Percentiles rank a stretch among this genome's conserved stretches.
Evolutionary conservation across 495 filamentous ascomycete genomes (phyloP).

Genomic region (Letharia columbiana): DNA sequence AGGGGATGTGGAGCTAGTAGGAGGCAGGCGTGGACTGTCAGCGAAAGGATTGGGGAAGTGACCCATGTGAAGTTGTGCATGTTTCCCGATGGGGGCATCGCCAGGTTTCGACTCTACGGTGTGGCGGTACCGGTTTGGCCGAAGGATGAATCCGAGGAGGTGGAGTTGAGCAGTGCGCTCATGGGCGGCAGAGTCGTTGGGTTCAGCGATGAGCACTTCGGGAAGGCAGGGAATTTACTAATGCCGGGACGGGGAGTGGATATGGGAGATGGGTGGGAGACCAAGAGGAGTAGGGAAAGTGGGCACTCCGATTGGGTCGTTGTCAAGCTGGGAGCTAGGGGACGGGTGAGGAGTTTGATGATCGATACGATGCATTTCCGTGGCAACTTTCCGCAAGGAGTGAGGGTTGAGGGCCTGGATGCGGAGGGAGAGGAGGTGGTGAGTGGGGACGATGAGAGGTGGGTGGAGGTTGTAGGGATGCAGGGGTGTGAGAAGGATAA

Average conservation of each 20-base stretch:
- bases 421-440: slow-evolving; percentile 49
- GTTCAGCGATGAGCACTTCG: slow-evolving; percentile 82
- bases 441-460: slow-evolving; percentile 51
- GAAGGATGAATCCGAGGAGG: slow-evolving; percentile 47
- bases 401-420: slow-evolving; percentile 53
- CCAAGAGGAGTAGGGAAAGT: slow-evolving; percentile 62
- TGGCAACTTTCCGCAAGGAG: slow-evolving; percentile 78
- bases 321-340: slow-evolving; percentile 63
- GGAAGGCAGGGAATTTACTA: slow-evolving; percentile 72
- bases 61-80: slow-evolving; percentile 82
- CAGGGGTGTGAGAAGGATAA: slow-evolving; percentile 70
- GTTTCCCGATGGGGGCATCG: slow-evolving; percentile 94
- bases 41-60: slow-evolving; percentile 45
- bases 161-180: slow-evolving; percentile 76
- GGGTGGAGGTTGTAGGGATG: slow-evolving; percentile 58
- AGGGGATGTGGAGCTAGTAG: slow-evolving; percentile 67
- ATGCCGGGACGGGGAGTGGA: slow-evolving; percentile 79
- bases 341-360: slow-evolving; percentile 59
- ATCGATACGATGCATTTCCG: slow-evolving; percentile 87
- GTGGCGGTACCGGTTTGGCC: slow-evolving; percentile 66
- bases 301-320: slow-evolving; percentile 84
- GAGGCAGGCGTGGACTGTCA: slow-evolving; percentile 71
- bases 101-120: slow-evolving; percentile 74
- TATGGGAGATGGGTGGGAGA: slow-evolving; percentile 97
- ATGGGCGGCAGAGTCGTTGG: slow-evolving; percentile 69